Conservation (phyloP, 768 basidiomycete species). For the Leccinum subtestaceum region DNA sequence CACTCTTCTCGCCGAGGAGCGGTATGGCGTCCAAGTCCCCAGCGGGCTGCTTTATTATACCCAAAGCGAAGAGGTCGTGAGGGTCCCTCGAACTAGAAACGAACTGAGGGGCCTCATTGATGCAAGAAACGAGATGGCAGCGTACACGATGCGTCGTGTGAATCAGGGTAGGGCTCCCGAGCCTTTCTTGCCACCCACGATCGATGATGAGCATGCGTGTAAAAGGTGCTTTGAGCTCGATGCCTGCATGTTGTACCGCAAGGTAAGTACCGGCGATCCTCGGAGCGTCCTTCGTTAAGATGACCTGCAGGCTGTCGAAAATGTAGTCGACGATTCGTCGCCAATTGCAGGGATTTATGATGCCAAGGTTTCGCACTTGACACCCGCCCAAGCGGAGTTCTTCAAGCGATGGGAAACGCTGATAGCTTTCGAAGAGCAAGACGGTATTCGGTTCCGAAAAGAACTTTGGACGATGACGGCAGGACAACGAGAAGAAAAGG, state of each 20-base stretch:
- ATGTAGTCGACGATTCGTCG: conserved; percentile 49
- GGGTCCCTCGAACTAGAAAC: conserved; percentile 74
- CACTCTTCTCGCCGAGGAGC: conserved; percentile 83
- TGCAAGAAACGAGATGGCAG: conserved; percentile 81
- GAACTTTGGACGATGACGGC: conserved; percentile 94
- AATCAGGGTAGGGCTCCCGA: conserved; percentile 32
- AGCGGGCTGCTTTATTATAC: conserved; percentile 93
- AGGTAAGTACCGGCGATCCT: conserved; percentile 41
- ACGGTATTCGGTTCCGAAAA: conserved; percentile 77
- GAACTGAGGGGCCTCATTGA: conserved; percentile 84
- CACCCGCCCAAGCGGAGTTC: conserved; percentile 61
- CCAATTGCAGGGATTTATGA: conserved; percentile 68
- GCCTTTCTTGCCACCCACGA: conserved; percentile 80
- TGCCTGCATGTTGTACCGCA: conserved; percentile 92
- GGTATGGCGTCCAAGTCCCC: conserved; percentile 80
- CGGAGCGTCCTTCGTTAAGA: background rate
- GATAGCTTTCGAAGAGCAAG: conserved; percentile 83
- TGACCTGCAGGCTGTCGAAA: conserved; percentile 60
- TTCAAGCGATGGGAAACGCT: conserved; percentile 91
- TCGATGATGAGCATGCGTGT: conserved; percentile 79
- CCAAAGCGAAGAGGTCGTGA: conserved; percentile 82
- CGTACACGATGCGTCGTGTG: conserved; percentile 61
- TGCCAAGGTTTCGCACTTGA: conserved; percentile 80
- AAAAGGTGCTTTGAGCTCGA: conserved; percentile 80
- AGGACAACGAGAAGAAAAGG: conserved; percentile 70